Percentiles rank a stretch among this genome's conserved stretches.
Conservation (phyloP, 257 asterid genomes). For the Primulina eburnea region DNA sequence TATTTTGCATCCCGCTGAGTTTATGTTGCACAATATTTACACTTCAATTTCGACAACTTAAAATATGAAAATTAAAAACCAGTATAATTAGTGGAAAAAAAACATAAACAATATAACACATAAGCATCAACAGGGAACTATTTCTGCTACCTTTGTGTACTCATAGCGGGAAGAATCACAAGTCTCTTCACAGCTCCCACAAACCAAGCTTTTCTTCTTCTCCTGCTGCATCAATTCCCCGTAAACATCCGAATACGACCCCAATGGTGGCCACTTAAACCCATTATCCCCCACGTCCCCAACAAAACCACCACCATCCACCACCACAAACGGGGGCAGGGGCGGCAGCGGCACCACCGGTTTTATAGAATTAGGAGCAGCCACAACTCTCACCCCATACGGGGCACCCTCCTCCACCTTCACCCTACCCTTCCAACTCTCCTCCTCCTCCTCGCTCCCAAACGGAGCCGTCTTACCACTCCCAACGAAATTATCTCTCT, state of each 20-base stretch:
- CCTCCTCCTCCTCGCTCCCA: slow-evolving; percentile 45
- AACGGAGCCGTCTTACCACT: slow-evolving; percentile 19
- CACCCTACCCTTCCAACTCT: slow-evolving; percentile 55
- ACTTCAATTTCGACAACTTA: background rate
- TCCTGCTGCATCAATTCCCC: slow-evolving; percentile 56
- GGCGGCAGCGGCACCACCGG: slow-evolving; percentile 49
- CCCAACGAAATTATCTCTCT: slow-evolving; percentile 11
- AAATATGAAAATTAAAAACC: slow-evolving; percentile 3
- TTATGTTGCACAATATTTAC: background rate
- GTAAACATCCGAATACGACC: slow-evolving; percentile 78
- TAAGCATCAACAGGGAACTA: background rate
- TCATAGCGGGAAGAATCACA: slow-evolving; percentile 52
- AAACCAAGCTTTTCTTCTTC: slow-evolving; percentile 39
- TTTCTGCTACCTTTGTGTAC: slow-evolving; percentile 47
- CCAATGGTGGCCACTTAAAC: slow-evolving; percentile 63
- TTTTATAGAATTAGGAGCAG: slow-evolving; percentile 82
- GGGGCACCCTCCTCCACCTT: slow-evolving; percentile 94
- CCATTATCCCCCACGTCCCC: slow-evolving; percentile 56
- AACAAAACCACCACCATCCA: slow-evolving; percentile 41
- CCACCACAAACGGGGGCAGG: slow-evolving; percentile 35
- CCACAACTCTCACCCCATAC: slow-evolving; percentile 88
- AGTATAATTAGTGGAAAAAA: background rate
- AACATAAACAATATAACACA: slow-evolving; percentile 14
- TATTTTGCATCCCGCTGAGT: background rate
- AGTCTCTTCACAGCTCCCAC: slow-evolving; percentile 67